Base-by-base conservation (phyloP, 2,329 filamentous ascomycete species). In the Colletotrichum sp. region DNA sequence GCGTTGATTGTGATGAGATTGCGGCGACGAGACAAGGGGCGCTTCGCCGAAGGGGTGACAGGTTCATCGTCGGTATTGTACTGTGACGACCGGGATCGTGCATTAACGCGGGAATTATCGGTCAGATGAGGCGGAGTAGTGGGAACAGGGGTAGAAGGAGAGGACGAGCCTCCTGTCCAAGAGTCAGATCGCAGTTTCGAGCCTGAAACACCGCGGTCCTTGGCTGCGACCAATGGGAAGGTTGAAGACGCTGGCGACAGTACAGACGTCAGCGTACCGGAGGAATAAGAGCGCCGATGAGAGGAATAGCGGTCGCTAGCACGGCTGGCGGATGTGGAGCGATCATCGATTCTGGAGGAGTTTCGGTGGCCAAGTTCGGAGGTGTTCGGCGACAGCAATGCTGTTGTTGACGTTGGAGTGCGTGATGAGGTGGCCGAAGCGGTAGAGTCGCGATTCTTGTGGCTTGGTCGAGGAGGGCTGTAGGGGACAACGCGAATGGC, bases 1-100 rank as follows among this genome's bases (percentile, higher is more conserved):
- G 89, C 82, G 78, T 92, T 86, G 32, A 92, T 83, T 69, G 86
- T 87, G 75, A 92, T 87, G 34, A 88, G 81, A 77, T 87, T 88
- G 69, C 84, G 83, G 75, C 87, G 84, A 60, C 87, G 84, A 16
- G 87, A 86, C 64, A 79, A 77, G 68, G 86, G 81, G 36, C 83
- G 83, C 57, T 78, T 79, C 65, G 79, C 76, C 39, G 79, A 79
- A 66, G 77, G 66, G 77, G 80, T 73, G 77, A 77, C 59, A 74
- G 69, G 77, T 72, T 78, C 77, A 55, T 73, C 59, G 77, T 78
- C 63, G 57, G 62, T 57, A 28, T 77, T 71, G 64, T 76, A 49
- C 9, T 73, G 77, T 18, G 70, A 75, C 64, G 77, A 79, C 67
- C 77, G 77, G 68, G 81, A 79, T 75, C 83, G 81, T 77, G 84